phyloP scores from a whole-genome alignment of 2,329 filamentous ascomycete species.

The Immersiporthe knoxdaviesiana region DNA sequence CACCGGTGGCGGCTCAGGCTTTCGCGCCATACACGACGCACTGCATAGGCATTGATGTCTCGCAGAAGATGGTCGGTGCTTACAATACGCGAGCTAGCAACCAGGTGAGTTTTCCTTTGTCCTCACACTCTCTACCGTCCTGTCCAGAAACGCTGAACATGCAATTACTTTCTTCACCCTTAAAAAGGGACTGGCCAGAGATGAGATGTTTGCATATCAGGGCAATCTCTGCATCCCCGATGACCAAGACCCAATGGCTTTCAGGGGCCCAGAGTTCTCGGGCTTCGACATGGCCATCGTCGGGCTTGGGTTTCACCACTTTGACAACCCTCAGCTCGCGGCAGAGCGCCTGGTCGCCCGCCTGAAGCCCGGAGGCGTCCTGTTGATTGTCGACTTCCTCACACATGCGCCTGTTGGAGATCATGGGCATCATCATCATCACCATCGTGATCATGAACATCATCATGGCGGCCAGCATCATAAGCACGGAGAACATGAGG shows the following conservation, averaged over 20 bases:
- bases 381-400: slow-evolving; percentile 71
- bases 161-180: not conserved
- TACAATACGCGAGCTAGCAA: slow-evolving; percentile 66
- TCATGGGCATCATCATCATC: not conserved
- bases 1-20: slow-evolving; percentile 47
- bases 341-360: slow-evolving; percentile 62
- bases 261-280: slow-evolving; percentile 65
- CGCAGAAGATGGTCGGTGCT: slow-evolving; percentile 68
- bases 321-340: slow-evolving; percentile 64
- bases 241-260: slow-evolving; percentile 53
- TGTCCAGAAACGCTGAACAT: not conserved
- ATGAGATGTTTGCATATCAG: slow-evolving; percentile 59
- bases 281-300: slow-evolving; percentile 68
- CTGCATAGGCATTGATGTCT: slow-evolving; percentile 70
- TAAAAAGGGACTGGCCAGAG: slow-evolving; percentile 51
- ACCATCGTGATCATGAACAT: slow-evolving; percentile 1
- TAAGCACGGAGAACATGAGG: not conserved
- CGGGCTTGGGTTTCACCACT: slow-evolving; percentile 67
- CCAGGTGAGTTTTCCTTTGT: slow-evolving; percentile 49
- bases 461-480: not conserved
- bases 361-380: slow-evolving; percentile 66
- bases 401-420: slow-evolving; percentile 47
- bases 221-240: slow-evolving; percentile 59
- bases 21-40: slow-evolving; percentile 65
- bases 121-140: not conserved